Evolutionary conservation across 371 early-diverging fungal genomes (phyloP).

Genomic region (Chytridium lagenaria): DNA sequence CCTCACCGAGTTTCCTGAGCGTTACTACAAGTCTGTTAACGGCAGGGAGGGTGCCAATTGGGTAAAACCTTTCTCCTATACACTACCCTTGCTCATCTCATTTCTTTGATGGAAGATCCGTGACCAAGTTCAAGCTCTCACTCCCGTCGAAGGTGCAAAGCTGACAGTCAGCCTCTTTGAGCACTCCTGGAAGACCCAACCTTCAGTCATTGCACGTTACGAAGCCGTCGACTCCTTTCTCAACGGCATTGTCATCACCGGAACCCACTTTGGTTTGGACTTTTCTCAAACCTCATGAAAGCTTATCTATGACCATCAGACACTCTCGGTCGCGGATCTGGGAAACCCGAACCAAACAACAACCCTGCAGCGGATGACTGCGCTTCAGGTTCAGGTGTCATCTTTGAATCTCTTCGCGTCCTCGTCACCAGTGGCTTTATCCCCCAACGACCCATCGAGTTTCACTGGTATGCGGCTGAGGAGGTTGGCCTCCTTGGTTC

Average conservation of each 20-base stretch:
- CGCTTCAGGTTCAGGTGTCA: slow-evolving; percentile 21
- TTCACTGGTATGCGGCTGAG: slow-evolving; percentile 49
- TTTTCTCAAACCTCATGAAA: neutral
- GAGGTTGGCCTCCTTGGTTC: slow-evolving; percentile 42
- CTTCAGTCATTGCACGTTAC: slow-evolving; percentile 38
- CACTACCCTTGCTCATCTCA: too few species aligned
- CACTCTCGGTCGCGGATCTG: neutral
- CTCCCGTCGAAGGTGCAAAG: neutral
- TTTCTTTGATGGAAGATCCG: slow-evolving; percentile 6
- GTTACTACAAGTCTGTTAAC: slow-evolving; percentile 35
- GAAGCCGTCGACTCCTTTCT: slow-evolving; percentile 14
- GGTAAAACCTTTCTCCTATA: slow-evolving; percentile 10
- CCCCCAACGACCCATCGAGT: slow-evolving; percentile 33
- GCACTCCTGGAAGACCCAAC: slow-evolving; percentile 30
- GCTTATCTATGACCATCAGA: neutral
- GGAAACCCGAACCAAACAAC: neutral
- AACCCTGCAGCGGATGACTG: slow-evolving; percentile 43
- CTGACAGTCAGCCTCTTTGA: slow-evolving; percentile 28
- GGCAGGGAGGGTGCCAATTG: slow-evolving; percentile 36
- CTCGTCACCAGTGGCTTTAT: slow-evolving; percentile 14
- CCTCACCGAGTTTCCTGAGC: slow-evolving; percentile 32
- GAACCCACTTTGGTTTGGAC: slow-evolving; percentile 11
- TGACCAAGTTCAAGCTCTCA: slow-evolving; percentile 21
- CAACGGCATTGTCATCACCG: slow-evolving; percentile 10
- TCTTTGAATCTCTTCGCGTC: slow-evolving; percentile 21